Percentiles rank a stretch among this genome's conserved stretches.
Conservation (phyloP, 1,139 yeast species). For the Groenewaldozyma sp. region DNA sequence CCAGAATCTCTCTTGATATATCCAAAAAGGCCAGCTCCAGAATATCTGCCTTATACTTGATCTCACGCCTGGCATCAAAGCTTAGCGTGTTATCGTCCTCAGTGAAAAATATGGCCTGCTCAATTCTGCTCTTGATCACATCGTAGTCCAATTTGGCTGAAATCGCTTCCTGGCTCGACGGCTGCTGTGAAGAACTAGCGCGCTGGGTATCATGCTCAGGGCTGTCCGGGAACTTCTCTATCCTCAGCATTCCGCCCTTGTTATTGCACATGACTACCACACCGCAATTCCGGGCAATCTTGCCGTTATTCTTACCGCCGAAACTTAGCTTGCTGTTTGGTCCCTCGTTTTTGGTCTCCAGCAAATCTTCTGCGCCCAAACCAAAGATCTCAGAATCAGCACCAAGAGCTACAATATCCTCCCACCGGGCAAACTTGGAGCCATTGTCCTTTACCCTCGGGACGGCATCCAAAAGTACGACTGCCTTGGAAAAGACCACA, state of each 20-base stretch:
- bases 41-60: slow-evolving; percentile 28
- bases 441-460: slow-evolving; percentile 31
- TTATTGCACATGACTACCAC: slow-evolving; percentile 48
- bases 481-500: slow-evolving; percentile 49
- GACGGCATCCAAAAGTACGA: slow-evolving; percentile 58
- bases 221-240: slow-evolving; percentile 40
- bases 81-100: slow-evolving; percentile 46
- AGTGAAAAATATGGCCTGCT: slow-evolving; percentile 67
- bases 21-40: slow-evolving; percentile 42
- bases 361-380: slow-evolving; percentile 42
- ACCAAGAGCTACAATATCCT: slow-evolving; percentile 57
- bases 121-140: slow-evolving; percentile 60
- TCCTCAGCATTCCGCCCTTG: slow-evolving; percentile 49
- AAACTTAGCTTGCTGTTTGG: too few relatives aligned
- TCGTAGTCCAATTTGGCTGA: slow-evolving; percentile 21
- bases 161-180: slow-evolving; percentile 5
- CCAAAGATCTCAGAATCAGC: slow-evolving; percentile 50
- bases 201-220: not conserved
- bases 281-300: slow-evolving; percentile 30
- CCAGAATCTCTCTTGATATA: slow-evolving; percentile 47
- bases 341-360: slow-evolving; percentile 7
- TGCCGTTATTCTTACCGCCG: slow-evolving; percentile 11
- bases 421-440: slow-evolving; percentile 60
- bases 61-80: slow-evolving; percentile 39
- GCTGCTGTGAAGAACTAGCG: not conserved